Percentiles rank a stretch among this genome's conserved stretches.
Conservation (phyloP, 441 rosid species). For the Geranium incanum region DNA sequence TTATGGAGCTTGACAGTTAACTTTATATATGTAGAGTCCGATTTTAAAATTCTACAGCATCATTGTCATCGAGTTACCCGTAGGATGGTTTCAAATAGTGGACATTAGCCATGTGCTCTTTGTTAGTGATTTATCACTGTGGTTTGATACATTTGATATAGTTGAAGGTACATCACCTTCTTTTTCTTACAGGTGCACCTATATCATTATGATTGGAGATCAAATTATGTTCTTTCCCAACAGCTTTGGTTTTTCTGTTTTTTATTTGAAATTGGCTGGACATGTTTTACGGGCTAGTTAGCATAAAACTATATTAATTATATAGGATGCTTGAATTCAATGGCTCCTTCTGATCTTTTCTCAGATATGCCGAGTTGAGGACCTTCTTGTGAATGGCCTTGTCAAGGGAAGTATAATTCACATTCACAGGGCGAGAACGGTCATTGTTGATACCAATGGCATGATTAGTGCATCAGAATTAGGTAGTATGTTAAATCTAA, state of each 20-base stretch:
- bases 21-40: too few relatives aligned
- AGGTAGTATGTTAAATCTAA: conserved; percentile 39
- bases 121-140: not conserved
- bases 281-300: not conserved
- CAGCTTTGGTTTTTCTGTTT: not conserved
- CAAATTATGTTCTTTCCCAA: not conserved
- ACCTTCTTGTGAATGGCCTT: conserved; percentile 77
- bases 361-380: conserved; percentile 97
- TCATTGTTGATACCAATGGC: conserved; percentile 63
- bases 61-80: not conserved
- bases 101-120: conserved; percentile 1
- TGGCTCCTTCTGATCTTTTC: conserved; percentile 15
- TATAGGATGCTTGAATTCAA: conserved; percentile 8
- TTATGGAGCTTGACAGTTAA: too few relatives aligned
- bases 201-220: not conserved
- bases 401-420: conserved; percentile 89
- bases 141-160: not conserved
- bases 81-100: not conserved
- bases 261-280: not conserved
- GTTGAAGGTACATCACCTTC: not conserved
- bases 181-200: not conserved
- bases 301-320: not conserved
- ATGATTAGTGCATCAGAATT: conserved; percentile 76
- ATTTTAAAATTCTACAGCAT: too few relatives aligned
- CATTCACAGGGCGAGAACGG: conserved; percentile 82